Percentiles rank a stretch among this genome's conserved stretches.
Conservation (phyloP, 2,329 filamentous ascomycete genomes). For the Rutstroemia sp. region DNA sequence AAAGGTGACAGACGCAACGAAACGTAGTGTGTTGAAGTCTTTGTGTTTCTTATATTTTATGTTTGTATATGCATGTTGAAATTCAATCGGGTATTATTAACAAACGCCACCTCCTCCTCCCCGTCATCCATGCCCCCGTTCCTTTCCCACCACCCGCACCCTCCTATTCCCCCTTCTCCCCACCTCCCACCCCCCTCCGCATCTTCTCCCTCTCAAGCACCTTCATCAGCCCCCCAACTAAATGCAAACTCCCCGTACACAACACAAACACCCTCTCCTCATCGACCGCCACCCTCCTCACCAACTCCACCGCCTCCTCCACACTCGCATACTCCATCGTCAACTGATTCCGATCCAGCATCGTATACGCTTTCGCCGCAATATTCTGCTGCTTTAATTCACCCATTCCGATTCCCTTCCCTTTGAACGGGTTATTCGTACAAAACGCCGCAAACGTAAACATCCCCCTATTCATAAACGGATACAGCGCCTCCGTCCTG, state of each 20-base stretch:
- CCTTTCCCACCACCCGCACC: slow-evolving; percentile 43
- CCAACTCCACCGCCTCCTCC: slow-evolving; percentile 54
- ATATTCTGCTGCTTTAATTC: slow-evolving; percentile 59
- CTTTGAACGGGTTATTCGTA: slow-evolving; percentile 60
- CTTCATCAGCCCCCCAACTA: slow-evolving; percentile 72
- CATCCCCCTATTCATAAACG: slow-evolving; percentile 27
- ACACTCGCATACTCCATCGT: slow-evolving; percentile 58
- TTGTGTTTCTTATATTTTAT: not conserved
- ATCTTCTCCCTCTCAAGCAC: slow-evolving; percentile 39
- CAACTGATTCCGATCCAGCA: slow-evolving; percentile 39
- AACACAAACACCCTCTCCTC: slow-evolving; percentile 51
- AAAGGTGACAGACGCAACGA: too few species aligned
- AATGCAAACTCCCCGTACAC: slow-evolving; percentile 76
- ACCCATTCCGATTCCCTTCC: slow-evolving; percentile 21
- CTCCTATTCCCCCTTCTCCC: slow-evolving; percentile 74
- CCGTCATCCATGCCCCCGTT: slow-evolving; percentile 39
- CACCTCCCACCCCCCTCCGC: slow-evolving; percentile 38
- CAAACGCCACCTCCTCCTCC: slow-evolving; percentile 51
- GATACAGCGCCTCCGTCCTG: not conserved
- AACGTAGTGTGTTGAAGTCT: not conserved
- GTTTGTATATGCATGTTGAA: not conserved
- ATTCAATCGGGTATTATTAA: not conserved
- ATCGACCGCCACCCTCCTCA: slow-evolving; percentile 32
- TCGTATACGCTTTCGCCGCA: slow-evolving; percentile 54
- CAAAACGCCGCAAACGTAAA: slow-evolving; percentile 77